Evolutionary conservation across 1,284 basidiomycete species (phyloP).

Genomic region (Ustilago tritici): DNA sequence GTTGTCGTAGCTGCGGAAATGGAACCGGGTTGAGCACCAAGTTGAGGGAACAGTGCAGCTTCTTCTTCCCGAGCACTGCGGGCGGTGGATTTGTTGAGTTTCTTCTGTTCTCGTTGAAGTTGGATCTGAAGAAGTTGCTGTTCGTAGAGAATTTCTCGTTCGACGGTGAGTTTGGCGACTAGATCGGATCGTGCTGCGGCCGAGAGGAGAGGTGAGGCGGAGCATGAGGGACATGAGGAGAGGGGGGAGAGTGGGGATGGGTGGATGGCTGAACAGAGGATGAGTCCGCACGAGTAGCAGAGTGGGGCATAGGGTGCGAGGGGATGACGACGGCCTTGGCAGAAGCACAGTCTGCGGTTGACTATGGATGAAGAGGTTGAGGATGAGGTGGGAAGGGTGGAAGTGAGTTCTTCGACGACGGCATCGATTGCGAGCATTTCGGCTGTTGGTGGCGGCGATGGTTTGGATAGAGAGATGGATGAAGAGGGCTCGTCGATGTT

Average conservation of each 20-base stretch:
- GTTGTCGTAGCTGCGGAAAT: not conserved
- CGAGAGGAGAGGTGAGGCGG: constrained; percentile 31
- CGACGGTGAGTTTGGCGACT: constrained; percentile 31
- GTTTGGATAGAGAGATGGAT: constrained; percentile 9
- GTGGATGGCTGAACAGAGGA: constrained; percentile 41
- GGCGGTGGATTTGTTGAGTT: constrained; percentile 29
- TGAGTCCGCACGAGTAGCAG: constrained; percentile 46
- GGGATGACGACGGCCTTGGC: constrained; percentile 42
- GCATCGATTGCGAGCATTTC: constrained; percentile 52
- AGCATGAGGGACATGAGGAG: constrained; percentile 41
- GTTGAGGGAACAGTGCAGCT: constrained; percentile 35
- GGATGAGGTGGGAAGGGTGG: not conserved
- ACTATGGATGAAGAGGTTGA: not conserved
- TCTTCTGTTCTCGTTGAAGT: constrained; percentile 38
- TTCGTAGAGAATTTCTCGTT: constrained; percentile 40
- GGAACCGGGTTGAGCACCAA: constrained; percentile 25
- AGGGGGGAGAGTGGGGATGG: constrained; percentile 40
- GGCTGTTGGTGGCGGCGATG: constrained; percentile 36
- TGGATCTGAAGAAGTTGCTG: constrained; percentile 47
- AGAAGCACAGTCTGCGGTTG: constrained; percentile 45
- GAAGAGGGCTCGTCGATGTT: constrained; percentile 9
- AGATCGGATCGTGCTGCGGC: constrained; percentile 36
- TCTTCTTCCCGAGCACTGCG: constrained; percentile 28
- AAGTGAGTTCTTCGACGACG: constrained; percentile 46
- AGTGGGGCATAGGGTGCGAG: constrained; percentile 45